Evolutionary conservation across 176 grass and related monocot species (phyloP), one percentile per base, ranked within the genome.

Genomic region (Triticum urartu): DNA sequence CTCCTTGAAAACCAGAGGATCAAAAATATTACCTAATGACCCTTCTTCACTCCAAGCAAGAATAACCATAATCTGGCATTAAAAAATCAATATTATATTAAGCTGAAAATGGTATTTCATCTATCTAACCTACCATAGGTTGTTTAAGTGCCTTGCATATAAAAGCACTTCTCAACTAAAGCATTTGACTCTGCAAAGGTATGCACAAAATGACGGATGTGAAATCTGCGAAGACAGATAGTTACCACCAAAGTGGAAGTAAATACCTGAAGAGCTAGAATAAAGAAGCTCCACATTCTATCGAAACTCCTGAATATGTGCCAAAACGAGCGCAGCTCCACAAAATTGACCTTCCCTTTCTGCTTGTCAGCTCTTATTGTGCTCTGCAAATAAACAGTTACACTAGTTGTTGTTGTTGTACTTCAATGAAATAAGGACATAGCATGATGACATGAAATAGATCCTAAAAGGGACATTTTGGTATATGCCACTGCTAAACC

Each of bases 231-330:
- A 50, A 3, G 12, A n/a, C 26, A 34, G 71, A 42, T 52, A 70
- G 35, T 17, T 38, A 48, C 33, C 18, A 64, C 30, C 25, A n/a
- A 75, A 78, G 78, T 11, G 69, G 11, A 79, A 54, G 40, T 45
- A 80, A 20, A 62, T 86, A 95, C 96, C 93, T 98, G 96, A 75
- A 98, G 86, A 84, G 92, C 72, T 92, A 98, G 86, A 72, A 98
- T 92, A 75, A 98, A 93, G 88, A 95, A 95, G 75, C 68, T 88
- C 96, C 96, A 98, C 85, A 98, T 88, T 94, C 96, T 95, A 81
- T 95, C 93, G 58, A 98, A 98, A 89, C 93, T 98, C 69, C 93
- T 94, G 65, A 98, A 94, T 81, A 98, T 91, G 85, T 98, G 96
- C 96, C 96, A 98, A 91, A 92, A 94, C 75, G 96, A 95, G 35